phyloP scores from a whole-genome alignment of 805 yeast genomes.

The Candida quercuum region DNA sequence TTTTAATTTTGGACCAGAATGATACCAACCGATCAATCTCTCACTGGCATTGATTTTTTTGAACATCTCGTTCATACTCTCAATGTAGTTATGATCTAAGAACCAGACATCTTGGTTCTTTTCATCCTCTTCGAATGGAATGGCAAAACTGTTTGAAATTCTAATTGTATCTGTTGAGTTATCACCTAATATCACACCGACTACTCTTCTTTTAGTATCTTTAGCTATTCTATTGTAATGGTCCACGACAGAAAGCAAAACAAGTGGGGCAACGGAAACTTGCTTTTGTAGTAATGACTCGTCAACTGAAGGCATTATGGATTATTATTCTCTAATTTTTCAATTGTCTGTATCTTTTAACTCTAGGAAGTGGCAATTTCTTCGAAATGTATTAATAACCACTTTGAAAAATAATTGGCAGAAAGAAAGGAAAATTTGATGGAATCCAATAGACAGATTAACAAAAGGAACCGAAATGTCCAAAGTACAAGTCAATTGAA shows the following conservation, averaged over 20 bases:
- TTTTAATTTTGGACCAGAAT: constrained; percentile 90
- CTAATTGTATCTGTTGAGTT: constrained; percentile 49
- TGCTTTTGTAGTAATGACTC: constrained; percentile 34
- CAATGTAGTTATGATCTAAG: constrained; percentile 92
- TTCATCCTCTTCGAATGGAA: constrained; percentile 97
- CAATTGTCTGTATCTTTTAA: too few relatives aligned
- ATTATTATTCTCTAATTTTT: too few relatives aligned
- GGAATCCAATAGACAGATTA: too few relatives aligned
- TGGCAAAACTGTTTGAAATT: constrained; percentile 90
- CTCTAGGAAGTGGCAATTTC: constrained; percentile 2
- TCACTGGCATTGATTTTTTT: constrained; percentile 97
- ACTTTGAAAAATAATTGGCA: too few relatives aligned
- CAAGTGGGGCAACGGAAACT: constrained; percentile 94
- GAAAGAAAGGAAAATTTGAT: too few relatives aligned
- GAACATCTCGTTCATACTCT: constrained; percentile 96
- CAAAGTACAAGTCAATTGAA: too few relatives aligned
- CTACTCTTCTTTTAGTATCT: constrained; percentile 72
- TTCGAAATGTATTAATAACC: not conserved
- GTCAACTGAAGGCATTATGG: constrained; percentile 15
- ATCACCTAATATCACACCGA: constrained; percentile 93
- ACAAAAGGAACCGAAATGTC: too few relatives aligned
- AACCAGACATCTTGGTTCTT: constrained; percentile 92
- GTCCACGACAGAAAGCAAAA: constrained; percentile 88
- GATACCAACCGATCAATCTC: constrained; percentile 97
- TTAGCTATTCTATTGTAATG: constrained; percentile 87